A percentile compares a stretch with the other conserved stretches of the same genome.
Evolutionary conservation across 345 rosid genomes (phyloP).

Genomic region (Gossypium ekmanianum): DNA sequence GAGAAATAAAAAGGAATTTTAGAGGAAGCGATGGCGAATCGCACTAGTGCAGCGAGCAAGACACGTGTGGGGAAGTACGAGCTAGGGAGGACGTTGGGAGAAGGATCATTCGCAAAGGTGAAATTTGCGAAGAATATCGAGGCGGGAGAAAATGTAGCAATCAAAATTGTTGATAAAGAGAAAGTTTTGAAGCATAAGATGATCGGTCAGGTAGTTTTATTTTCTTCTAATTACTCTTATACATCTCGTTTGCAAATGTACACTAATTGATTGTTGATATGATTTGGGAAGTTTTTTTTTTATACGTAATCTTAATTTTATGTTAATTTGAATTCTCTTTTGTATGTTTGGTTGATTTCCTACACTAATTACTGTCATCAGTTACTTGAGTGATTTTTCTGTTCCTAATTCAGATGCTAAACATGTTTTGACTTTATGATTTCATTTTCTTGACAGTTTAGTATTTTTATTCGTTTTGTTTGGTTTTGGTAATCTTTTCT

Average conservation of each 20-base stretch:
- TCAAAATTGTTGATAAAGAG: conserved; percentile 92
- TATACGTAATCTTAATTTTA: neutral
- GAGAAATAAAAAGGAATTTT: neutral
- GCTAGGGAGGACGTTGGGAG: conserved; percentile 88
- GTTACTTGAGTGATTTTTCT: neutral
- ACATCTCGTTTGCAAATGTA: neutral
- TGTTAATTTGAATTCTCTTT: neutral
- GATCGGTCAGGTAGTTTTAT: conserved; percentile 70
- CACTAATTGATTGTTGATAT: neutral
- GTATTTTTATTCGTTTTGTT: neutral
- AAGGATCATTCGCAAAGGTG: conserved; percentile 96
- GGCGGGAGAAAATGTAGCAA: conserved; percentile 76
- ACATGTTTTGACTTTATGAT: neutral
- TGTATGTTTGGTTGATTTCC: neutral
- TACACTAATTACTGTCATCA: neutral
- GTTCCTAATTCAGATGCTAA: neutral
- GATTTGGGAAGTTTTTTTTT: neutral
- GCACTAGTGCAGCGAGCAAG: conserved; percentile 39
- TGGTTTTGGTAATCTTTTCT: neutral
- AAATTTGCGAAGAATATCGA: conserved; percentile 78
- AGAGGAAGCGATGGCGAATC: conserved; percentile 39
- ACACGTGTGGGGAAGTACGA: conserved; percentile 94
- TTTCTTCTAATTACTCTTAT: neutral
- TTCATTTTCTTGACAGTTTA: neutral
- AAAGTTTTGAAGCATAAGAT: conserved; percentile 82